Evolutionary conservation across 1,139 yeast species (phyloP).

Genomic region (Candida tropicalis): DNA sequence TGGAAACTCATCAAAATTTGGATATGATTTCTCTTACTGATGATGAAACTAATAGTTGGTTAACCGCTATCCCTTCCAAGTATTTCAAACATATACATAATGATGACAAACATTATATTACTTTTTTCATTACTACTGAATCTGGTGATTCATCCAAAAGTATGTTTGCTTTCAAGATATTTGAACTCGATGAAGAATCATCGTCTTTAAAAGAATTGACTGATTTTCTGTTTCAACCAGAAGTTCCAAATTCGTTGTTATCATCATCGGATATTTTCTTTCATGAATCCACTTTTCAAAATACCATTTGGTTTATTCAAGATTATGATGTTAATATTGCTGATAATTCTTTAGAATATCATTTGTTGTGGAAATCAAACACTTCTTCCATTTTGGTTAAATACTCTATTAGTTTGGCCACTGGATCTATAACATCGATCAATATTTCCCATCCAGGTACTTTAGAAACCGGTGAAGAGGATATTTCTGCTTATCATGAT

Average conservation of each 20-base stretch:
- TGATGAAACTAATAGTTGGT: conserved; percentile 24
- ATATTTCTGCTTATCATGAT: conserved; percentile 29
- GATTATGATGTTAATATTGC: conserved; percentile 36
- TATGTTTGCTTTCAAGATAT: conserved; percentile 27
- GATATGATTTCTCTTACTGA: conserved; percentile 19
- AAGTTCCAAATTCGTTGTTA: conserved; percentile 24
- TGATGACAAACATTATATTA: conserved; percentile 19
- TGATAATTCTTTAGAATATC: conserved; percentile 22
- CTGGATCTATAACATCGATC: conserved; percentile 22
- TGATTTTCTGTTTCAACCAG: conserved; percentile 26
- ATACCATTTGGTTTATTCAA: conserved; percentile 54
- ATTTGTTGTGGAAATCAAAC: conserved; percentile 66
- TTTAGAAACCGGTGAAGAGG: conserved; percentile 18
- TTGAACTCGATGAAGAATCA: conserved; percentile 24
- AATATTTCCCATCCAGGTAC: conserved; percentile 23
- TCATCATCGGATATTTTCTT: conserved; percentile 11
- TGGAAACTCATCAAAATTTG: conserved; percentile 33
- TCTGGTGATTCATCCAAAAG: conserved; percentile 19
- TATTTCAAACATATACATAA: conserved; percentile 26
- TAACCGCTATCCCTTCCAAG: conserved; percentile 34
- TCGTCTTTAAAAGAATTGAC: conserved; percentile 31
- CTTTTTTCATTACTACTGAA: conserved; percentile 16
- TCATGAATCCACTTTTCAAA: conserved; percentile 16
- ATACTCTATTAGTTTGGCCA: conserved; percentile 21
- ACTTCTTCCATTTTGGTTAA: conserved; percentile 47